Evolutionary conservation across 23 red algal genomes (phyloP), one percentile per base, ranked within the genome.

Genomic region (Agarophyton chilense): DNA sequence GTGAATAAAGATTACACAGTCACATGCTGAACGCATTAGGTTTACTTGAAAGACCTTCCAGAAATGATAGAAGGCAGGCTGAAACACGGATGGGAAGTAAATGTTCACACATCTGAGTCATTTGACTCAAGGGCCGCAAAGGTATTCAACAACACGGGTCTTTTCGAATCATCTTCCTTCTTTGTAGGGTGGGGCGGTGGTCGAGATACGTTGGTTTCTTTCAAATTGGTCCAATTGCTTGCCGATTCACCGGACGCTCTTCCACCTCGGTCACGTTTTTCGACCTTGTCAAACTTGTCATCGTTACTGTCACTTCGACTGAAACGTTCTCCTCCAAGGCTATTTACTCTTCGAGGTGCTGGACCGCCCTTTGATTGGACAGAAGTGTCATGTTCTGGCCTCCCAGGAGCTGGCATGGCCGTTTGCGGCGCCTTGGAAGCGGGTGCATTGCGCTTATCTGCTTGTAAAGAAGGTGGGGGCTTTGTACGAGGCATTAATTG

Each of bases 401-500:
- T 52, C 39, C 50, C 51, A 31, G 77, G 51, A 13, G 51, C 54
- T 35, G 77, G 77, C 77, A 58, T 38, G 10, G 32, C 77, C 3
- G 54, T n/a, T 36, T 52, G 50, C 12, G 75, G 47, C 17, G 74
- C 21, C 11, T 61, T 82, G n/a, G 55, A 44, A 2, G 13, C 41
- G 39, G 51, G 41, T 35, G 66, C 67, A 54, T 21, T 33, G 4
- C 88, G 16, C 43, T 71, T 50, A 82, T 91, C 61, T 33, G 82
- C 77, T 35, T 81, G 72, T 14, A 91, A 28, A 13, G 49, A 73
- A 19, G 88, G 88, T 44, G 62, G 19, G 35, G 88, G 88, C 60
- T 91, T 91, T 72, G 76, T 91, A 12, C 88, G 55, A 49, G 88
- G 88, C 88, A 67, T 91, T 18, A 91, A 32, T 29, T 77, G 44